A percentile compares a stretch with the other conserved stretches of the same genome.
phyloP scores from a whole-genome alignment of 1,284 basidiomycete species.

The Caloboletus inedulis region DNA sequence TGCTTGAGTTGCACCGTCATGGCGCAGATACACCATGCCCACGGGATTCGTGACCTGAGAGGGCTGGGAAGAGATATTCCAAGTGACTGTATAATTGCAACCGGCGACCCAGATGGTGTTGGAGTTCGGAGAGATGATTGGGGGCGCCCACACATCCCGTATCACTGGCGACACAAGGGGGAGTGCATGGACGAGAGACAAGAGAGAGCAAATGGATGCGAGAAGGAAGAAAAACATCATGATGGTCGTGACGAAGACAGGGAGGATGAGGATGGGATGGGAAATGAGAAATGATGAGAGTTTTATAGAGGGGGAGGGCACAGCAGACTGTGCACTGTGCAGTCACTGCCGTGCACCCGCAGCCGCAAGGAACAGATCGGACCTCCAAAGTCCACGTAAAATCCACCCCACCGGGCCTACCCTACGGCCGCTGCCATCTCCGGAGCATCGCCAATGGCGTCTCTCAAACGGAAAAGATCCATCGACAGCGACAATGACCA shows the following conservation, averaged over 20 bases:
- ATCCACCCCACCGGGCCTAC: neutral
- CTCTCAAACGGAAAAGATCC: slow-evolving; percentile 38
- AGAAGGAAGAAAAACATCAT: slow-evolving; percentile 19
- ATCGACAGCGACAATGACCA: slow-evolving; percentile 9
- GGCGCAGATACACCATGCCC: slow-evolving; percentile 42
- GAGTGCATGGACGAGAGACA: slow-evolving; percentile 28
- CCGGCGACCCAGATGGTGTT: slow-evolving; percentile 44
- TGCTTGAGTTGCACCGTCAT: slow-evolving; percentile 29
- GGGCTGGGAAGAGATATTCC: slow-evolving; percentile 43
- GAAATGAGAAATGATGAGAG: neutral
- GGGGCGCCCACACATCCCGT: slow-evolving; percentile 50
- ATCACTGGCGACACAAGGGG: slow-evolving; percentile 17
- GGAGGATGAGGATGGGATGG: neutral
- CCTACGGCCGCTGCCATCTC: slow-evolving; percentile 4
- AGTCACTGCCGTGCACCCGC: neutral
- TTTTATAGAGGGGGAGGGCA: slow-evolving; percentile 19
- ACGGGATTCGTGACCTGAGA: slow-evolving; percentile 44
- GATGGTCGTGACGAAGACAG: slow-evolving; percentile 16
- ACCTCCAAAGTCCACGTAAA: slow-evolving; percentile 2
- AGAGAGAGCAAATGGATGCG: slow-evolving; percentile 16
- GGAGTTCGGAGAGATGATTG: slow-evolving; percentile 37
- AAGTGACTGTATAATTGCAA: slow-evolving; percentile 42
- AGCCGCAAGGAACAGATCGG: slow-evolving; percentile 2
- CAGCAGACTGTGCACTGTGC: slow-evolving; percentile 11
- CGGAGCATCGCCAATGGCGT: slow-evolving; percentile 28